Evolutionary conservation across 108 stramenopile genomes (phyloP).

Genomic region (Nitzschia inconspicua): DNA sequence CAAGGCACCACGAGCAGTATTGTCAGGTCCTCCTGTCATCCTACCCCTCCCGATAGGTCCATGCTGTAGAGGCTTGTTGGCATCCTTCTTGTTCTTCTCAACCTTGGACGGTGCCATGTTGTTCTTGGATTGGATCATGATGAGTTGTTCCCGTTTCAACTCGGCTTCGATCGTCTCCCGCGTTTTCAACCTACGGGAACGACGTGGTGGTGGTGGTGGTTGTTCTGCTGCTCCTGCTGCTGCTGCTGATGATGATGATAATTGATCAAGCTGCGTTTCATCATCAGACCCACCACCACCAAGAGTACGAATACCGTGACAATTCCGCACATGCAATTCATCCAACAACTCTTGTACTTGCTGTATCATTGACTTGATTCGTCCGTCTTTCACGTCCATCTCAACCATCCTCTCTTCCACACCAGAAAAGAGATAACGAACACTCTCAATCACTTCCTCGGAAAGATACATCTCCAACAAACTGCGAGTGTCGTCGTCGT

Average conservation of each 20-base stretch:
- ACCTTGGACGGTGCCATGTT: not conserved
- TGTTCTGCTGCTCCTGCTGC: not conserved
- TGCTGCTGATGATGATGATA: not conserved
- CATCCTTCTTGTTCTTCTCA: not conserved
- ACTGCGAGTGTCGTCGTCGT: slow-evolving; percentile 11
- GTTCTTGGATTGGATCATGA: not conserved
- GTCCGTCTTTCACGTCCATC: slow-evolving; percentile 3
- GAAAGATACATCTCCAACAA: slow-evolving; percentile 13
- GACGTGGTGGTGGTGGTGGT: not conserved
- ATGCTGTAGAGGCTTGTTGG: not conserved
- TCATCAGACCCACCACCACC: not conserved
- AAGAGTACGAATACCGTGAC: not conserved
- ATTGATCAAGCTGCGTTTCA: not conserved
- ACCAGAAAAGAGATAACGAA: not conserved
- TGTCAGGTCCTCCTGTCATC: not conserved
- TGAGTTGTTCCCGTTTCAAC: slow-evolving; percentile 6
- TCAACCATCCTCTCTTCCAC: slow-evolving; percentile 4
- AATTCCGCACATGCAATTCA: slow-evolving; percentile 16
- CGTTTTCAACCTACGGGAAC: slow-evolving; percentile 33
- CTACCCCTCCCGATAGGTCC: not conserved
- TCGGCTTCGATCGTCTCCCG: slow-evolving; percentile 31
- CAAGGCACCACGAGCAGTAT: not conserved
- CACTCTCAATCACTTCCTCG: slow-evolving; percentile 14
- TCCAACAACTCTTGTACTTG: slow-evolving; percentile 8
- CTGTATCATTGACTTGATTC: slow-evolving; percentile 2